Percentiles rank a stretch among this genome's conserved stretches.
phyloP scores from a whole-genome alignment of 1,139 yeast species.

The Komagataea norvegica region DNA sequence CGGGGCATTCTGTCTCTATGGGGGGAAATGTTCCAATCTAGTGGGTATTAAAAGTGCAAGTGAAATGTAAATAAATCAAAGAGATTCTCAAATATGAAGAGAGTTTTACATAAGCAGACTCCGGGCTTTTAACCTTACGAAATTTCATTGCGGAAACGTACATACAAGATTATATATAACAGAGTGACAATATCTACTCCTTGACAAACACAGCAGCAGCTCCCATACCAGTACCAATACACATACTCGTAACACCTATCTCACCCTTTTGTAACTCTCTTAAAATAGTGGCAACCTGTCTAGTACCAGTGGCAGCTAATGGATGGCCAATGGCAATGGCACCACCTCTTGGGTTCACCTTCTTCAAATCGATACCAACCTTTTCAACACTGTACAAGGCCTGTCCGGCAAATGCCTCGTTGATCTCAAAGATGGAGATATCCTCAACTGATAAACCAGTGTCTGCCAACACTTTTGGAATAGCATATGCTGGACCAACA shows the following conservation, averaged over 20 bases:
- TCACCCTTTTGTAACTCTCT: slow-evolving; percentile 77
- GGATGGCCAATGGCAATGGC: slow-evolving; percentile 97
- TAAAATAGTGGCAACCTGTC: slow-evolving; percentile 85
- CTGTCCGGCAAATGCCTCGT: slow-evolving; percentile 96
- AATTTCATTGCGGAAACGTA: too few relatives aligned
- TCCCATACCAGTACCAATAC: slow-evolving; percentile 98
- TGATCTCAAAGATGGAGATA: slow-evolving; percentile 74
- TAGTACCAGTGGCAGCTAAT: slow-evolving; percentile 91
- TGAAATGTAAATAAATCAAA: too few relatives aligned
- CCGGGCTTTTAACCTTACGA: too few relatives aligned
- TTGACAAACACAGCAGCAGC: slow-evolving; percentile 83
- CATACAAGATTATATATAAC: background rate
- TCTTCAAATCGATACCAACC: slow-evolving; percentile 60
- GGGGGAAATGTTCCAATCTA: too few relatives aligned
- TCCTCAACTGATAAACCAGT: slow-evolving; percentile 62
- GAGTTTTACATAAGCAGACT: too few relatives aligned
- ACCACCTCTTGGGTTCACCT: slow-evolving; percentile 90
- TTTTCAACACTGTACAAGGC: slow-evolving; percentile 70
- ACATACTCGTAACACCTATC: slow-evolving; percentile 90
- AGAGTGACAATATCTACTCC: slow-evolving; percentile 36
- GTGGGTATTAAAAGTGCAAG: background rate
- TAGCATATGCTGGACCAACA: slow-evolving; percentile 91
- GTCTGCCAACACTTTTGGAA: slow-evolving; percentile 71
- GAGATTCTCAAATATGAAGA: background rate
- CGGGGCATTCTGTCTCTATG: slow-evolving; percentile 6